These are phyloP conservation scores for Diaporthe sp. DNA, from an alignment of 2,329 filamentous ascomycete genomes.

Conservation along the genomic window DNA sequence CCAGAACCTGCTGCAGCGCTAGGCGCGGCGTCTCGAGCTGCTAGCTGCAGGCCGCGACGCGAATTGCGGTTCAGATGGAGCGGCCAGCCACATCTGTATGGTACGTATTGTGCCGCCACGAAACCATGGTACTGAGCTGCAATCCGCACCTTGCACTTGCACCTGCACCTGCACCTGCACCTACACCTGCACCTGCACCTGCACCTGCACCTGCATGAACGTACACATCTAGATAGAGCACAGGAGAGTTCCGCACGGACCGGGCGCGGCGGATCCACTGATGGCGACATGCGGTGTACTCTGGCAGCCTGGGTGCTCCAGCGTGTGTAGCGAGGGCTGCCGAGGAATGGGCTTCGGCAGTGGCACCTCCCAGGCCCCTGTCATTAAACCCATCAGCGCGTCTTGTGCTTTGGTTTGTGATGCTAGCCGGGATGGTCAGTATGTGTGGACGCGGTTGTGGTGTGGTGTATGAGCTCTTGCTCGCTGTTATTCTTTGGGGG, in stretches of 20 bases:
- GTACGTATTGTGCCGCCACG: background rate
- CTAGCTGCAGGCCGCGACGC: background rate
- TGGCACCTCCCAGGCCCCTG: conserved; percentile 30
- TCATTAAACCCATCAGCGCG: conserved; percentile 28
- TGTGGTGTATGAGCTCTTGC: background rate
- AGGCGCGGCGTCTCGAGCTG: conserved; percentile 15
- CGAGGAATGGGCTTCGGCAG: conserved; percentile 30
- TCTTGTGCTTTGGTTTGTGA: conserved; percentile 12
- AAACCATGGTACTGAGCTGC: background rate
- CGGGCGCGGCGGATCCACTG: background rate
- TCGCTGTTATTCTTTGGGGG: background rate
- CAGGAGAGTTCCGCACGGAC: background rate
- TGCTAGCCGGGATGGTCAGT: background rate
- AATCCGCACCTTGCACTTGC: background rate
- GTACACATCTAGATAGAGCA: conserved; percentile 13
- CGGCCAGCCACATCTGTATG: conserved; percentile 11
- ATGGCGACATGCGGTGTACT: conserved; percentile 26
- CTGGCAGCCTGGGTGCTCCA: no score
- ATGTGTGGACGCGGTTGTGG: background rate
- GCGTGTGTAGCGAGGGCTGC: conserved; percentile 11
- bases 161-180: conserved; percentile 8
- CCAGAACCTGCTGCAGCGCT: background rate
- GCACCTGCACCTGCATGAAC: conserved; percentile 3
- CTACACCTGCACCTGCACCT: no score
- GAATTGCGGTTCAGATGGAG: conserved; percentile 9